Base-by-base conservation (phyloP, 2,329 filamentous ascomycete species). In the Fusarium oligoseptatum region DNA sequence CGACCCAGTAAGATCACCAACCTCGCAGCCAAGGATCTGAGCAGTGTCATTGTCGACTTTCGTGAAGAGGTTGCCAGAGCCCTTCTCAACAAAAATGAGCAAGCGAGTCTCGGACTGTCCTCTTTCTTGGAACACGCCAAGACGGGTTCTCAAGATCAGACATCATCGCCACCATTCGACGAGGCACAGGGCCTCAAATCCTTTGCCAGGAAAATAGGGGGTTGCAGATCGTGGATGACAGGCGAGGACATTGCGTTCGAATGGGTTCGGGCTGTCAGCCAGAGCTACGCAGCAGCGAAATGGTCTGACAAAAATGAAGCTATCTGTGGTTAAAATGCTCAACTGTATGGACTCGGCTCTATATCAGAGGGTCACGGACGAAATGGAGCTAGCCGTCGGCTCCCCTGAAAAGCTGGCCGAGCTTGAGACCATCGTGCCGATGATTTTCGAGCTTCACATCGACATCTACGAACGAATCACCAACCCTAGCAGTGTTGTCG, bases 121-220 rank as follows among this genome's bases (percentile, higher is more conserved):
- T 90, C 89, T 5, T 92, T 92, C 74, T 84, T 92, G 5, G 91
- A 92, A 73, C 89, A 92, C 75, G 88, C 90, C 2, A 92, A 91
- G 73, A 84, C 88, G 0, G 86, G 86, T 4, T 85, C 88, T 0
- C 87, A 89, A 75, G 86, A 88, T 60, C 82, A 85, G 24, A 82
- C 82, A 2, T 85, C 84, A n/a, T 84, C 83, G 3, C 83, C 86
- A 1, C 75, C 80, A 0, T 90, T 92, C 70, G 85, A 90, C 22
- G 89, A 91, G 64, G 82, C 83, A 1, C 85, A 85, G 48, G 89
- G 89, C 0, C 80, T 93, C 6, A 81, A 82, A 32, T 74, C 81
- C 1, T 93, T 93, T 76, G 86, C 88, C 1, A 81, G 84, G 27
- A 83, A 76, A 55, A 80, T 90, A 5, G 86, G 89, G 70, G 78